Evolutionary conservation across 116 monocot species (phyloP), one percentile per base, ranked within the genome.

Genomic region (Trichopus zeylanicus): DNA sequence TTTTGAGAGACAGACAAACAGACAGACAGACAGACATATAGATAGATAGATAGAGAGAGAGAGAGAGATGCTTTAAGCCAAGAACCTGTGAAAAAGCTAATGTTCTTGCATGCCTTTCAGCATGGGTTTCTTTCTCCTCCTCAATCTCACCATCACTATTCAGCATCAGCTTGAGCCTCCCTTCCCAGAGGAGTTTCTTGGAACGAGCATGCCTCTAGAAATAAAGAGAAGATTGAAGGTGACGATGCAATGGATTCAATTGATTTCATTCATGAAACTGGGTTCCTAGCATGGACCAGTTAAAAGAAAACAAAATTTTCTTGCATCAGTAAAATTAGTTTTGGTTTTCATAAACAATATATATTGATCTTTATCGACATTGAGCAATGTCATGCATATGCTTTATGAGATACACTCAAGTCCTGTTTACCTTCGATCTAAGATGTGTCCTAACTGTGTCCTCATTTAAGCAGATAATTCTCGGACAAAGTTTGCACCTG

Each of bases 61-160:
- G n/a, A n/a, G n/a, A n/a, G n/a, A 16, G 12, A 18, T 15, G n/a
- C 13, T 7, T 38, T 15, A 42, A 42, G 42, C 5, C 33, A 21
- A 18, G 8, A 48, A 85, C 87, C 87, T 95, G 66, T n/a, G 81
- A 80, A 59, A 95, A 71, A 59, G 86, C 73, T 38, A 89, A 5
- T 18, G 78, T 90, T 59, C 95, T 72, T 26, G 81, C 81, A 79
- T 90, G 81, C 70, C 95, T 78, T 73, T 95, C 90, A 12, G 89
- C 76, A 75, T 95, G 95, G 13, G 95, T 95, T 73, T 95, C 95
- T 68, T 71, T 61, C 37, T 95, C 90, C 56, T 95, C 94, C 72
- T 95, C 95, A 42, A 95, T 56, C 67, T 95, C 87, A 33, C 90
- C 90, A 55, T 95, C 84, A 65, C 95, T 95, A 46, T 89, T 90